Evolutionary conservation across 2,329 filamentous ascomycete genomes (phyloP).

Genomic region (Lecanicillium sp.): DNA sequence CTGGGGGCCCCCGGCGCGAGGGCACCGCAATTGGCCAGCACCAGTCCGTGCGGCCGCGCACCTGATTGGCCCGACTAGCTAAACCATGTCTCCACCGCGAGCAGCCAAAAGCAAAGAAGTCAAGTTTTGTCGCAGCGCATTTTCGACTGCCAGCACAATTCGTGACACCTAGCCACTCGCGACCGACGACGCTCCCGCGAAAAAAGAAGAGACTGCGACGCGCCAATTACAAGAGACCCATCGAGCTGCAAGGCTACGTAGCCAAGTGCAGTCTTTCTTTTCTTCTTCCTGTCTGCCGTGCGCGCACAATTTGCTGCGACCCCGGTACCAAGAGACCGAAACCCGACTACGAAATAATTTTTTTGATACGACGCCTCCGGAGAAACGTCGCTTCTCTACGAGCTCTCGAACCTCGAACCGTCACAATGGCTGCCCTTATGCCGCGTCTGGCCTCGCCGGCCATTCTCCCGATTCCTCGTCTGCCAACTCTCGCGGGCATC

Average conservation of each 20-base stretch:
- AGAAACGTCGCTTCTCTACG: background rate
- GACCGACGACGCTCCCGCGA: background rate
- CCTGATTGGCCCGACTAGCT: slow-evolving; percentile 9
- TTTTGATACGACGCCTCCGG: no score
- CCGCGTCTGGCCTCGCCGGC: slow-evolving; percentile 44
- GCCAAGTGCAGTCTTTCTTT: background rate
- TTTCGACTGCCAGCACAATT: slow-evolving; percentile 2
- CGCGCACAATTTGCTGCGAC: background rate
- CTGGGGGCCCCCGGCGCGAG: slow-evolving; percentile 1
- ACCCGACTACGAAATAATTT: background rate
- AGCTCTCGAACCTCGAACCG: slow-evolving; percentile 7
- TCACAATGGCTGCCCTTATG: slow-evolving; percentile 49
- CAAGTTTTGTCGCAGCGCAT: slow-evolving; percentile 10
- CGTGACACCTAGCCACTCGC: background rate
- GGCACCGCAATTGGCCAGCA: slow-evolving; percentile 11
- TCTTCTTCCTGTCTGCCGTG: background rate
- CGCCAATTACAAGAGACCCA: background rate
- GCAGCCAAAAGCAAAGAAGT: slow-evolving; percentile 11
- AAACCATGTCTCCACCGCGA: background rate
- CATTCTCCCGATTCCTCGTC: slow-evolving; percentile 36
- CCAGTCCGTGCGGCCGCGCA: slow-evolving; percentile 6
- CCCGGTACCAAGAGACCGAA: background rate
- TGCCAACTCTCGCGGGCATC: slow-evolving; percentile 37
- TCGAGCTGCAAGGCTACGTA: background rate
- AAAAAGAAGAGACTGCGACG: no score